Base-by-base conservation (phyloP, 2,329 filamentous ascomycete genomes). In the Penicillium sp. region DNA sequence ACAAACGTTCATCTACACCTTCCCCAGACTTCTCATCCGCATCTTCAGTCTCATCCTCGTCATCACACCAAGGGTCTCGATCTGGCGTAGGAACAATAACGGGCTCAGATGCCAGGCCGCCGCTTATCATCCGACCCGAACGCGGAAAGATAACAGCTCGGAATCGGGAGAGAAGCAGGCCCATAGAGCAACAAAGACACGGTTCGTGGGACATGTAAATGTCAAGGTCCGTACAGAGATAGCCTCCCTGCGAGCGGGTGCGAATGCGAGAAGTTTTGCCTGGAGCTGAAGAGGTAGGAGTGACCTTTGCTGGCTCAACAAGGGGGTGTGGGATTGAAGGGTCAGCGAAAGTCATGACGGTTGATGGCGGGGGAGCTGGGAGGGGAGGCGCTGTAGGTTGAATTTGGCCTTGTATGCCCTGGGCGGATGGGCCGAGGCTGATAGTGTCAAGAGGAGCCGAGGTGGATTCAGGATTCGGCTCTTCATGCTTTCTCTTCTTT, bases 171-270 rank as follows among this genome's bases (percentile, higher is more conserved):
- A 98, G 93, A 22, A 98, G 82, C 65, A 98, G 89, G 1, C 91
- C 95, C 95, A 98, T 98, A 35, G 90, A 91, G 76, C 95, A 99
- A 85, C 96, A 96, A 58, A 96, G 85, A 72, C 95, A 99, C 5
- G 95, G 95, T 76, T 99, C 95, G 70, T 98, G 93, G 2, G 93
- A 96, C 59, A 96, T 82, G 77, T 97, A 98, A 55, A 99, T 84
- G 74, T 98, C 93, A 29, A 99, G 83, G 53, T 91, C 90, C 64
- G 96, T 91, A 76, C 93, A 98, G 21, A 99, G 86, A 73, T 99
- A 99, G 52, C 93, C 93, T 64, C 91, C 90, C 31, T 89, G 66
- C 71, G 95, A 89, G 55, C 90, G 78, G 2, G 82, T 78, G n/a
- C 89, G 84, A 33, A 93, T 77, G 10, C 90, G 88, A 29, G 79